Evolutionary conservation across 129 eudicot species (phyloP), one percentile per base, ranked within the genome.

Genomic region (Silybum marianum): DNA sequence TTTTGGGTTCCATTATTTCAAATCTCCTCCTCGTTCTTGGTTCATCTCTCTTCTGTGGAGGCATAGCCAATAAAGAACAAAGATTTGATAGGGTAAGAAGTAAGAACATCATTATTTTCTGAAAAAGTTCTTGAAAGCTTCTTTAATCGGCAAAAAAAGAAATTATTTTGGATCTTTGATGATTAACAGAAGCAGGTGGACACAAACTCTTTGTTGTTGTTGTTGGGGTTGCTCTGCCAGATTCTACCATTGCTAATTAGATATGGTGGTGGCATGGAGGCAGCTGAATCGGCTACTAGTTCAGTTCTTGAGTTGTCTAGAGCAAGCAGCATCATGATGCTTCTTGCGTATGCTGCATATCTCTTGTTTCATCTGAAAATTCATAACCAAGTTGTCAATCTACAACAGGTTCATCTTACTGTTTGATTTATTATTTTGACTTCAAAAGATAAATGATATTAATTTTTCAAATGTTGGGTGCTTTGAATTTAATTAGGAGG

Each of bases 11-110:
- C 67, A 80, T 94, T 16, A 90, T 91, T 23, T 94, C 98, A 1
- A 94, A 94, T 87, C 93, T 94, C 42, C 97, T 94, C 13, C 87
- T 95, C 71, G 98, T 95, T 81, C 97, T 95, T 62, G 97, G 98
- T 11, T 87, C 93, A 34, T 90, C 98, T 8, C 94, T 95, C 51
- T 86, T 92, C 28, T 95, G 91, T 72, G 97, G 97, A n/a, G 98
- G 98, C 71, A 32, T 95, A 36, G 94, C 89, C 34, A 95, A 81
- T 9, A 86, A 88, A 74, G 93, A 90, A 82, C 97, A 95, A 81
- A 89, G 74, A 13, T 92, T 84, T 74, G 97, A 95, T 87, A 32
- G 92, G 65, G 94, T 90, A 90, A 71, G 63, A 32, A 32, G 36
- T 90, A 90, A 71, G 65, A 51, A 11, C 38, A 46, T 18, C 25